Base-by-base conservation (phyloP, 768 basidiomycete species). In the Tricholoma matsutake region DNA sequence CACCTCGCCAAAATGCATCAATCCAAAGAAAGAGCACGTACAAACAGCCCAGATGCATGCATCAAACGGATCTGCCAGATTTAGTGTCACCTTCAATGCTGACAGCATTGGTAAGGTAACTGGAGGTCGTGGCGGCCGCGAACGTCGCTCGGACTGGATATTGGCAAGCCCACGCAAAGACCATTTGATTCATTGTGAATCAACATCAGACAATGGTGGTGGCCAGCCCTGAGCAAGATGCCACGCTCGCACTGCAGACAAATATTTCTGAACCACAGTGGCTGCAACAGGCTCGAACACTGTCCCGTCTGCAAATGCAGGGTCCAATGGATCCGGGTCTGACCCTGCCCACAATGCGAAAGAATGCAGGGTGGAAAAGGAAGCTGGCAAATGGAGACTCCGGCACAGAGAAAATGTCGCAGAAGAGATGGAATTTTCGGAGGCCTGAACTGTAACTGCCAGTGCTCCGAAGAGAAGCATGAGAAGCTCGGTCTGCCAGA, bases 1-100 rank as follows among this genome's bases (percentile, higher is more conserved):
- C 0, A 75, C 71, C 61, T 81, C 77, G 0, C 78, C 75, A 56
- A 78, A 76, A 0, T 71, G 63, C 72, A 76, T 74, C 56, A 78
- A 59, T 1, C 77, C 77, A 70, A 71, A 80, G 64, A 81, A 80
- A 0, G 76, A 73, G 56, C 71, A 78, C 0, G 59, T 32, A 0
- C 70, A 70, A 49, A 72, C 70, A 0, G 78, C 77, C 76, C 76
- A 79, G 0, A 79, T 55, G 32, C 75, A 77, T 0, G 78, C 76
- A 56, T 80, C 77, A 56, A 41, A 41, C 1, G 39, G 39, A 16
- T 41, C 39, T 6, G 39, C 11, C 1, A 41, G 16, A 16, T 41
- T n/a, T 5, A 41, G 5, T 1, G 39, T 41, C 2, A n/a, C 2
- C 13, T 41, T 41, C 13, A 41, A 14, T 5, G 39, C 39, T 13